Evolutionary conservation across 805 yeast species (phyloP), one percentile per base, ranked within the genome.

Genomic region (Wickerhamiella sorbophila): DNA sequence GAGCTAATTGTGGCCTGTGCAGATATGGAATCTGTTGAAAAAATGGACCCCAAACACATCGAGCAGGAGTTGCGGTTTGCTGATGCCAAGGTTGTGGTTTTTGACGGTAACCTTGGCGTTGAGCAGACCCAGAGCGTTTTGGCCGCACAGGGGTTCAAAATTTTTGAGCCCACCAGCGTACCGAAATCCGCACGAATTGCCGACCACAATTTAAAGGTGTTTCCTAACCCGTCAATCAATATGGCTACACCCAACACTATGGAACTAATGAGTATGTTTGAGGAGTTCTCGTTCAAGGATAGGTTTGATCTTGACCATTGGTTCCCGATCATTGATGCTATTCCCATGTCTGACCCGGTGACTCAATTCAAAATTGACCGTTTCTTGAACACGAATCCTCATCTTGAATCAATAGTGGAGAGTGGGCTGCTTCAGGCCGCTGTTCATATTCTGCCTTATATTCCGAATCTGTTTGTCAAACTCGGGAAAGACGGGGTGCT

Each of bases 141-240:
- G 10, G 20, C 41, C 34, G 40, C 70, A 16, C 52, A 53, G 4
- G 42, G 47, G 1, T 41, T 41, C 22, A 53, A 46, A 31, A 62
- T 79, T 1, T 66, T 77, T 44, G 95, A 85, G 49, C 95, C 95
- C 3, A 85, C 95, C 0, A 78, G 91, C 1, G 66, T 63, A 1
- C 66, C 74, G 2, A 85, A 84, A 53, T 71, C 87, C 2, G 56
- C 58, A 0, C 64, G 67, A 43, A 49, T 80, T 2, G 67, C 74
- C 0, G 47, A 58, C n/a, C 48, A 41, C 34, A 31, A 51, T 2
- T 50, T 71, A 2, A 48, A 52, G 2, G 68, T 70, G 5, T 77
- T 60, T 48, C 84, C 85, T 0, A 47, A 71, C 32, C 62, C 69
- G 17, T 32, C 42, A 26, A 55, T 58, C 20, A 62, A 65, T 42